A percentile compares a stretch with the other conserved stretches of the same genome.
Evolutionary conservation across 2,329 filamentous ascomycete genomes (phyloP).

Genomic region (Lachnellula cervina): DNA sequence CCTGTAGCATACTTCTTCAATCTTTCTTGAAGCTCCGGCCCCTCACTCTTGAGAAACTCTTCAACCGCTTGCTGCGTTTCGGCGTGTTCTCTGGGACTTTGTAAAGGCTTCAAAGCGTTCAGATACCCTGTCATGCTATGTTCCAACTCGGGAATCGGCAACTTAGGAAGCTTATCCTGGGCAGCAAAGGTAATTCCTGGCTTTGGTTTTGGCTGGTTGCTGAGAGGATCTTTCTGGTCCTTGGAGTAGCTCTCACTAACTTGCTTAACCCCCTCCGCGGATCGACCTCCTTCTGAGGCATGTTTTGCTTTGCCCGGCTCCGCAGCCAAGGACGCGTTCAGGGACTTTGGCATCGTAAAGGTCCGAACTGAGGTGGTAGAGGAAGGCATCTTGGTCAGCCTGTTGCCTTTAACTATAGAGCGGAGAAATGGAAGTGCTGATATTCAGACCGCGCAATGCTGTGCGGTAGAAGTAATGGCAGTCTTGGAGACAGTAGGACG

Average conservation of each 20-base stretch:
- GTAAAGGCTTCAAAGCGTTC: conserved; percentile 72
- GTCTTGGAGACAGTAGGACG: conserved; percentile 75
- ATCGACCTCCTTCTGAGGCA: conserved; percentile 32
- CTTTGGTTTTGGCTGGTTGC: conserved; percentile 44
- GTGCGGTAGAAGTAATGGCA: conserved; percentile 93
- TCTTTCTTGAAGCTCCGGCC: conserved; percentile 79
- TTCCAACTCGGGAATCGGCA: conserved; percentile 88
- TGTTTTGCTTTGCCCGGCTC: conserved; percentile 26
- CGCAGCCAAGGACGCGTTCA: conserved; percentile 61
- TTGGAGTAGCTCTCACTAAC: conserved; percentile 43
- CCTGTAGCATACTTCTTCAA: conserved; percentile 85
- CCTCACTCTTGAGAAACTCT: conserved; percentile 78
- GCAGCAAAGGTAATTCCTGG: conserved; percentile 79
- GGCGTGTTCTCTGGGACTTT: conserved; percentile 72
- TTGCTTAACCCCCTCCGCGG: conserved; percentile 49
- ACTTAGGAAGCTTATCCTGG: conserved; percentile 83
- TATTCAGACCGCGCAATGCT: conserved; percentile 77
- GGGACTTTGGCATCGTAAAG: conserved; percentile 66
- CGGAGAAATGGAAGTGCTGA: conserved; percentile 73
- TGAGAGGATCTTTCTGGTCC: conserved; percentile 42
- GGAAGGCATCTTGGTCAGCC: conserved; percentile 54
- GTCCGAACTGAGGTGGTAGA: conserved; percentile 61
- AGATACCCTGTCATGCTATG: conserved; percentile 75
- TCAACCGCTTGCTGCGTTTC: conserved; percentile 76
- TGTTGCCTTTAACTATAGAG: conserved; percentile 56